Evolutionary conservation across 2,329 filamentous ascomycete species (phyloP).

Genomic region (Hypomyces perniciosus): DNA sequence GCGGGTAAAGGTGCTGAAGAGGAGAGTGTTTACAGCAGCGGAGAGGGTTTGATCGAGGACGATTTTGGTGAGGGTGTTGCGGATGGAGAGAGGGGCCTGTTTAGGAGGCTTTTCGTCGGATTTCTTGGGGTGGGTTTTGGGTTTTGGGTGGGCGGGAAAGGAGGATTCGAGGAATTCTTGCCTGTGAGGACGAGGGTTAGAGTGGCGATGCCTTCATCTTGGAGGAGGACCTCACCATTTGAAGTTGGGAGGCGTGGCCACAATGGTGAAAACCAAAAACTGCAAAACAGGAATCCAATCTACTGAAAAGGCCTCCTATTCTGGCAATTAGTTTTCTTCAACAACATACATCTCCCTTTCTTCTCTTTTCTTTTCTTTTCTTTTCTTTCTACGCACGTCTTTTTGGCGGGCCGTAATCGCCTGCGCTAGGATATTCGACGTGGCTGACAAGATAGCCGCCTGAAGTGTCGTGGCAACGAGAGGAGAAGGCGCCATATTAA

Average conservation of each 20-base stretch:
- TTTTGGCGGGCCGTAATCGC: conserved; percentile 56
- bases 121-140: background rate
- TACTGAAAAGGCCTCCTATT: conserved; percentile 53
- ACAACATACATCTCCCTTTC: background rate
- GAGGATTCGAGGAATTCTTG: conserved; percentile 68
- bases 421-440: conserved; percentile 71
- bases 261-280: conserved; percentile 66
- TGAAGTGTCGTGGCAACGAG: conserved; percentile 59
- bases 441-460: conserved; percentile 56
- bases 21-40: conserved; percentile 57
- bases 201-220: conserved; percentile 1
- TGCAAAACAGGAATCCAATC: conserved; percentile 65
- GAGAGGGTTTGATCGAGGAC: conserved; percentile 63
- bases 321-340: background rate
- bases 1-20: conserved; percentile 56
- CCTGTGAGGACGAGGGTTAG: conserved; percentile 30
- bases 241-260: conserved; percentile 78
- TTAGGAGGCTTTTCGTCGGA: background rate
- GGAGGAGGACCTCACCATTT: conserved; percentile 53
- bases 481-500: conserved; percentile 33
- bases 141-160: conserved; percentile 27
- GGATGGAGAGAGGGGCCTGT: conserved; percentile 41
- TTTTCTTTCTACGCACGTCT: conserved; percentile 39
- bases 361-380: background rate
- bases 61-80: conserved; percentile 63